Conservation (phyloP, 2,329 filamentous ascomycete genomes). For the Alternaria novae-zelandiae region DNA sequence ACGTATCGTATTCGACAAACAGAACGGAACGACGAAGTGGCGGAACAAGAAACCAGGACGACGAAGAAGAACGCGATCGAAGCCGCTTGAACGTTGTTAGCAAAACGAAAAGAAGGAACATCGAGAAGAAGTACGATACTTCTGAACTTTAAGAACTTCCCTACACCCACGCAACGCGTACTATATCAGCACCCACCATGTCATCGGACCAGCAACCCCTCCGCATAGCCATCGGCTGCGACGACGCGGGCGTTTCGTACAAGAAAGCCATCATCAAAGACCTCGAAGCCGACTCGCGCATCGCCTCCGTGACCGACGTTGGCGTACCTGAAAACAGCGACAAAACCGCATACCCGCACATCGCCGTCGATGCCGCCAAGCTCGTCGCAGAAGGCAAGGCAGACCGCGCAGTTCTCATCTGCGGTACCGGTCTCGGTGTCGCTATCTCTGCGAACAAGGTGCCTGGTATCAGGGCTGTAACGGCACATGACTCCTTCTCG, state of each 20-base stretch:
- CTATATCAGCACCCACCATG: conserved; percentile 1
- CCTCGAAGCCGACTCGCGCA: conserved; percentile 70
- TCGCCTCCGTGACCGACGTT: conserved; percentile 74
- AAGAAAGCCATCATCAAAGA: conserved; percentile 79
- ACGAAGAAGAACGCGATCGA: conserved; percentile 1
- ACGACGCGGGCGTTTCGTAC: conserved; percentile 78
- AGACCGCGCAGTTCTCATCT: conserved; percentile 82
- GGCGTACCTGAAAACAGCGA: conserved; percentile 70
- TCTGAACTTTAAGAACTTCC: conserved; percentile 31
- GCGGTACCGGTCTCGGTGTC: conserved; percentile 85
- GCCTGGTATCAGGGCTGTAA: conserved; percentile 82
- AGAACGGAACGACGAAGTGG: conserved; percentile 9
- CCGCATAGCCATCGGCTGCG: conserved; percentile 68
- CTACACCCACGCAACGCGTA: neutral
- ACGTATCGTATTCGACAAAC: conserved; percentile 25
- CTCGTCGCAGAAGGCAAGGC: conserved; percentile 68
- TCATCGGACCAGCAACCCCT: conserved; percentile 42
- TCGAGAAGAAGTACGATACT: conserved; percentile 43
- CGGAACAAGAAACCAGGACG: conserved; percentile 5
- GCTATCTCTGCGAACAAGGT: conserved; percentile 91
- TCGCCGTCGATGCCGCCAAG: conserved; percentile 74
- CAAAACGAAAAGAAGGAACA: conserved; percentile 11
- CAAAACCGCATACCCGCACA: conserved; percentile 82
- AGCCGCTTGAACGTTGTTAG: conserved; percentile 14
- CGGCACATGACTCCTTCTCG: conserved; percentile 84